Percentiles rank a stretch among this genome's conserved stretches.
Conservation (phyloP, 73 alveolate genomes). For the Symbiodinium pilosum region DNA sequence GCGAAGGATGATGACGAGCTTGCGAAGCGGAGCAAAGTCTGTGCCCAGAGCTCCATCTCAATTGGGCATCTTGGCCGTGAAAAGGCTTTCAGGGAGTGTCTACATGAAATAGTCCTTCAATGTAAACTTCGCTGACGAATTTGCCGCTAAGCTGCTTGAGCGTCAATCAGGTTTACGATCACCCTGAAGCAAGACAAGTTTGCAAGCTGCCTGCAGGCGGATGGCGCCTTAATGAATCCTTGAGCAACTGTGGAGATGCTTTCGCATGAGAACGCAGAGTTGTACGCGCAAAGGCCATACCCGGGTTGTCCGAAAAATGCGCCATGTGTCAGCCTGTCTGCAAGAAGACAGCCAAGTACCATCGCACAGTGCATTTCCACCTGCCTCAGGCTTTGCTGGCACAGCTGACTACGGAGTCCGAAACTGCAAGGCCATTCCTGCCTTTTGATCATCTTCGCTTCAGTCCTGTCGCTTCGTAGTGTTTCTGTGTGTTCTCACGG, state of each 20-base stretch:
- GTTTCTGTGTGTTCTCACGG: no score
- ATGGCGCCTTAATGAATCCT: not conserved
- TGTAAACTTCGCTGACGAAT: no score
- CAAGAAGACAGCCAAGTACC: not conserved
- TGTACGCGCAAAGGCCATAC: not conserved
- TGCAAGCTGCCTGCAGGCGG: constrained; percentile 19
- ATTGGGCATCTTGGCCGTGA: not conserved
- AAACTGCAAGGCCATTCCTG: not conserved
- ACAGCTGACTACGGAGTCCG: constrained; percentile 18
- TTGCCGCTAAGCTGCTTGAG: no score
- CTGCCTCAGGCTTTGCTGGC: constrained; percentile 30
- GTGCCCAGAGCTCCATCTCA: not conserved
- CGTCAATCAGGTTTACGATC: not conserved
- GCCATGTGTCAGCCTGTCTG: not conserved
- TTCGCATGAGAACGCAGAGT: no score
- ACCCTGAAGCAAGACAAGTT: not conserved
- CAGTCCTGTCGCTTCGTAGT: no score
- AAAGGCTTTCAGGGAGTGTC: not conserved
- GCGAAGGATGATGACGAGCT: not conserved
- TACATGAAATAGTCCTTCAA: no score
- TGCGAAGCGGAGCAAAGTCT: not conserved
- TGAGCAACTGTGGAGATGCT: no score
- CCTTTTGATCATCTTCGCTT: not conserved
- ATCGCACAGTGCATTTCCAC: no score
- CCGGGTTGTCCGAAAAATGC: constrained; percentile 12